Conservation (phyloP, 805 yeast genomes). For the Candida bentonensis region DNA sequence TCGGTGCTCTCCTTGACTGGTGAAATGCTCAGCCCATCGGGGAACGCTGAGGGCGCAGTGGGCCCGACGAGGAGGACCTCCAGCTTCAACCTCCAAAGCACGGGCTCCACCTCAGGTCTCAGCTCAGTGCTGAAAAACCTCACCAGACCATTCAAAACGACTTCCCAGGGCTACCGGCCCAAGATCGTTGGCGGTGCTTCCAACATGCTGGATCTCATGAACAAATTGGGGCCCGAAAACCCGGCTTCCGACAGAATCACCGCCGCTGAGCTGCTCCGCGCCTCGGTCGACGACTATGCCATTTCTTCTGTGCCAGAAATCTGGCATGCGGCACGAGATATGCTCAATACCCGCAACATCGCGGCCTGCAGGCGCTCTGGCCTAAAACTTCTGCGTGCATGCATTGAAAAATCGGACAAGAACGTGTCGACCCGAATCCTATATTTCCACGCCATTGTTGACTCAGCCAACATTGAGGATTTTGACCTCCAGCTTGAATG, state of each 20-base stretch:
- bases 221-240: slow-evolving; percentile 7
- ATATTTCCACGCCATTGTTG: slow-evolving; percentile 48
- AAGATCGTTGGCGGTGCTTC: slow-evolving; percentile 22
- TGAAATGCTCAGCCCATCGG: too few relatives aligned
- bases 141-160: background rate
- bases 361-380: slow-evolving; percentile 33
- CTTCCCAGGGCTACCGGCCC: slow-evolving; percentile 7
- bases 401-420: slow-evolving; percentile 40
- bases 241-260: slow-evolving; percentile 22
- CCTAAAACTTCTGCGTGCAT: slow-evolving; percentile 36
- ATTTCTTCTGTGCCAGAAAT: slow-evolving; percentile 53
- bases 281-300: slow-evolving; percentile 36
- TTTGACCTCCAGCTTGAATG: slow-evolving; percentile 36
- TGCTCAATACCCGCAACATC: slow-evolving; percentile 29
- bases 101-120: background rate
- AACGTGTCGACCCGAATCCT: slow-evolving; percentile 34
- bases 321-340: slow-evolving; percentile 54
- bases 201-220: slow-evolving; percentile 16
- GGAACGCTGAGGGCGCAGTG: too few relatives aligned
- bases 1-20: too few relatives aligned
- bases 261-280: slow-evolving; percentile 38
- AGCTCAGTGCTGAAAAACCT: slow-evolving; percentile 1
- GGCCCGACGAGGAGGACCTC: background rate
- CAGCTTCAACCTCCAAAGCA: background rate
- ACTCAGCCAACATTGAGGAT: slow-evolving; percentile 35